Base-by-base conservation (phyloP, 768 basidiomycete genomes). In the Leccinum aurantiacum region DNA sequence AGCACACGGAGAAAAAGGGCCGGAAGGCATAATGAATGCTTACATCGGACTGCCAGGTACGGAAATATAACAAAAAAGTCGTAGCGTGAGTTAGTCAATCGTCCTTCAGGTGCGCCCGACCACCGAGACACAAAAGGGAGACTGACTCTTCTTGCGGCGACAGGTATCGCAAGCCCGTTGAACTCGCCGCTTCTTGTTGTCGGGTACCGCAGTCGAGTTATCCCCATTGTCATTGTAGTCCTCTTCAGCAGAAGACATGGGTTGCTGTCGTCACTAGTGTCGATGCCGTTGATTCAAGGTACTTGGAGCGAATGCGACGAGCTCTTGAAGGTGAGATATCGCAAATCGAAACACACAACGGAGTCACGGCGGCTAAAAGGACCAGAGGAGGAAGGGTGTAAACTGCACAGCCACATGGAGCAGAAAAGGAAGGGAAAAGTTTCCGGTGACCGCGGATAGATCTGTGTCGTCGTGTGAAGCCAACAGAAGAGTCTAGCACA, bases 161-260 rank as follows among this genome's bases (percentile, higher is more conserved):
- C 92, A 94, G 0, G 86, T 82, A 67, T 93, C 91, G 69, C 92
- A 94, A 7, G 91, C 91, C 29, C 91, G 76, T 72, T 90, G 88
- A 31, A 91, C 81, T 62, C 85, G 80, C 41, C 90, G 75, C 70
- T 89, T 90, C 78, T 92, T 91, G 19, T 73, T 71, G 19, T 75
- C 77, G 4, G 76, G 78, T 5, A 66, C 2, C 54, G 60, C 17
- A 51, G 68, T 65, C 11, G 68, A 63, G 44, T 65, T 1, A 46
- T 46, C 10, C n/a, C 44, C 44, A 19, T 84, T 82, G 7, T 85
- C 83, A 67, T 82, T 77, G 70, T 74, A 77, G 31, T 89, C 86
- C 41, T 88, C 86, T 68, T 88, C 87, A 59, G 81, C 80, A 35
- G 87, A 88, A 51, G 87, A 89, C 67, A 66, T 62, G 4, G 15